These are phyloP conservation scores for Beauveria pseudobassiana DNA, from an alignment of 2,329 filamentous ascomycete genomes.

Conservation along the genomic window DNA sequence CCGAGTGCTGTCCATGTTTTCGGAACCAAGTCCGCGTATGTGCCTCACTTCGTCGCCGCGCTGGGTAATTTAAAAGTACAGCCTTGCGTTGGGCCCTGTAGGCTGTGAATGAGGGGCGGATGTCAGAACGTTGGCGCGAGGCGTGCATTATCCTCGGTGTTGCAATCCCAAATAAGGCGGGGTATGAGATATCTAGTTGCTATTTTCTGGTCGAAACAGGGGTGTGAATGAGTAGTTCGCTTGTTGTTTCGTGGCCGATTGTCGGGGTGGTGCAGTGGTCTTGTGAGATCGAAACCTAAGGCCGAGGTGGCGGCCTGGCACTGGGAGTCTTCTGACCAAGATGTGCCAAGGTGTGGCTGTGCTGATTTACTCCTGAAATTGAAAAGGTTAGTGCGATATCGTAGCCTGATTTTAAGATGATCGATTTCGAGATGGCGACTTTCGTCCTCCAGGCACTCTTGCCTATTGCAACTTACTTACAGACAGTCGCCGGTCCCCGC, in stretches of 20 bases:
- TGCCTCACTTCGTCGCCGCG: background rate
- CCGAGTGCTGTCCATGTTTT: conserved; percentile 3
- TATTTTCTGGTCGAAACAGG: background rate
- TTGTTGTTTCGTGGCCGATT: background rate
- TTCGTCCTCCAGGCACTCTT: too few species aligned
- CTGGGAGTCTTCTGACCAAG: conserved; percentile 1
- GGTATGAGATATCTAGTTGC: background rate
- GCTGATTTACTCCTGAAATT: too few species aligned
- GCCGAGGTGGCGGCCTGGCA: background rate
- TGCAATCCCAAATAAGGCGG: background rate
- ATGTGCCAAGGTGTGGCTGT: background rate
- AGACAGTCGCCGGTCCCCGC: too few species aligned
- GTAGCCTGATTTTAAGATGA: too few species aligned
- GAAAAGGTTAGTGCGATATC: too few species aligned
- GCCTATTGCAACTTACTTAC: too few species aligned
- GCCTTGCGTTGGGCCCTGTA: background rate
- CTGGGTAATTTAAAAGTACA: background rate
- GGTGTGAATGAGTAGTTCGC: background rate
- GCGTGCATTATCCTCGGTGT: background rate
- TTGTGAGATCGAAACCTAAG: background rate
- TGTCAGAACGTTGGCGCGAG: background rate
- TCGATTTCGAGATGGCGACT: too few species aligned
- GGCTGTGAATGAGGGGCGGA: background rate
- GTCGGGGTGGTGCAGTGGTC: background rate
- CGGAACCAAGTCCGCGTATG: background rate